Percentiles rank a stretch among this genome's conserved stretches.
These are phyloP conservation scores for Arabidopsis lyrata DNA, from an alignment of 441 rosid species.

Conservation along the genomic window DNA sequence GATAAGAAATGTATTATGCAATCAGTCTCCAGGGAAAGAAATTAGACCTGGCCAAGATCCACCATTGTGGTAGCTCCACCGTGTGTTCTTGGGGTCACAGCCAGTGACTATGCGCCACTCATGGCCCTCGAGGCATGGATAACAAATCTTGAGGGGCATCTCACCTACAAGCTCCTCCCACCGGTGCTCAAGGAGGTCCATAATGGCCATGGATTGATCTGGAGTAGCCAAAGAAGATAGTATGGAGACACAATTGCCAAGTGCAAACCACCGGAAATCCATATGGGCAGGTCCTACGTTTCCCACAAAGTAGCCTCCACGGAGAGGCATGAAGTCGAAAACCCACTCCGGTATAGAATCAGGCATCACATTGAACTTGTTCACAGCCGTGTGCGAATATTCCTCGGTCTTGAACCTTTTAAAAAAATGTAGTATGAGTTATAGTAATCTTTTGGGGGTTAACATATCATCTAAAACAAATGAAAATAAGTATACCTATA, in stretches of 20 bases:
- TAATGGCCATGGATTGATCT: constrained; percentile 88
- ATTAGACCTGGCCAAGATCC: constrained; percentile 97
- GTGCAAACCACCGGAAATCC: constrained; percentile 95
- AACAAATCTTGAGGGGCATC: constrained; percentile 89
- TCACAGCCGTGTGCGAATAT: constrained; percentile 95
- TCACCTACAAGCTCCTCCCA: constrained; percentile 98
- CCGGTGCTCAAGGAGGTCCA: constrained; percentile 92
- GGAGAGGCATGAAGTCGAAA: constrained; percentile 91
- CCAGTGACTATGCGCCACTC: constrained; percentile 89
- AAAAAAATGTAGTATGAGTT: background rate
- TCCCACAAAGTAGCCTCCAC: constrained; percentile 94
- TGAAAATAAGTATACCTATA: constrained; percentile 52
- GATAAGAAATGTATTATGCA: background rate
- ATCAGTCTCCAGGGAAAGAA: constrained; percentile 15
- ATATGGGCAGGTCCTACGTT: constrained; percentile 94
- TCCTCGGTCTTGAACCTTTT: constrained; percentile 83
- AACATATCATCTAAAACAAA: background rate
- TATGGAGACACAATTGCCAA: constrained; percentile 88
- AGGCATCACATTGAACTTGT: constrained; percentile 91
- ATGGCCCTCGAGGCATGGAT: constrained; percentile 89
- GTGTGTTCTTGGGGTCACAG: constrained; percentile 93
- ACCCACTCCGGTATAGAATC: constrained; percentile 97
- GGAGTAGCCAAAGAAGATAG: constrained; percentile 91
- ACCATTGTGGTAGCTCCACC: constrained; percentile 98
- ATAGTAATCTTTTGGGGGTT: background rate